These are phyloP conservation scores for Penicillium oxalicum DNA, from an alignment of 2,329 filamentous ascomycete species.

Conservation along the genomic window DNA sequence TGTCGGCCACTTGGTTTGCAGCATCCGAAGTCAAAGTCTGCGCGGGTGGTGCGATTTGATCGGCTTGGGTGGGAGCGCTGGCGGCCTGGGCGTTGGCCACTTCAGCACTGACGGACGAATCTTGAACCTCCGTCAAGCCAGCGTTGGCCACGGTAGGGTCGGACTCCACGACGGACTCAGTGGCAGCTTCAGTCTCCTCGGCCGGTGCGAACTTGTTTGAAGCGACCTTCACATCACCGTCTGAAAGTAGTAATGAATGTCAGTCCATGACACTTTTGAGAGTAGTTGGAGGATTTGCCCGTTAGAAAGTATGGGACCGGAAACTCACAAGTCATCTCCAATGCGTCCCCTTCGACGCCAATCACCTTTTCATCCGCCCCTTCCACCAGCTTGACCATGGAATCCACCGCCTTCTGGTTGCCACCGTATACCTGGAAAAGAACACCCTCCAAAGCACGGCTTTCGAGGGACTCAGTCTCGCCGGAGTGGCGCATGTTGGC, in stretches of 20 bases:
- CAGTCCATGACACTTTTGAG: neutral
- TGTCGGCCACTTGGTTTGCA: slow-evolving; percentile 45
- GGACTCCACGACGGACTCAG: slow-evolving; percentile 35
- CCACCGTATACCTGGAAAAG: slow-evolving; percentile 59
- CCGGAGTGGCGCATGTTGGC: slow-evolving; percentile 55
- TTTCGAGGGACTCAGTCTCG: slow-evolving; percentile 53
- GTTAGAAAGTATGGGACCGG: neutral
- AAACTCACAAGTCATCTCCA: slow-evolving; percentile 54
- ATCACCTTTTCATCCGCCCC: slow-evolving; percentile 54
- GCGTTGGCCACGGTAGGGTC: slow-evolving; percentile 59
- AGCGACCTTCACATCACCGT: slow-evolving; percentile 48
- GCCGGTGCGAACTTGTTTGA: slow-evolving; percentile 39
- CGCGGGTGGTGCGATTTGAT: slow-evolving; percentile 28
- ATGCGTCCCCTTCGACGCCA: slow-evolving; percentile 49
- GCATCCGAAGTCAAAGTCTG: slow-evolving; percentile 40
- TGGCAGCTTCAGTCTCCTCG: slow-evolving; percentile 31
- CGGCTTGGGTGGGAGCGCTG: slow-evolving; percentile 1
- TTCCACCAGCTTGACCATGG: slow-evolving; percentile 56
- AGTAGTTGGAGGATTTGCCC: neutral
- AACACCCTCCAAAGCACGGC: slow-evolving; percentile 58
- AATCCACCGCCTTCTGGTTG: slow-evolving; percentile 52
- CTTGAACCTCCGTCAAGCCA: slow-evolving; percentile 54
- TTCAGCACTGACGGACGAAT: slow-evolving; percentile 49
- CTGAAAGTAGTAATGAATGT: slow-evolving; percentile 25
- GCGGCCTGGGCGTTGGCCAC: slow-evolving; percentile 36